These are phyloP conservation scores for Chenopodium formosanum DNA, from an alignment of 148 eudicot genomes.

Conservation along the genomic window DNA sequence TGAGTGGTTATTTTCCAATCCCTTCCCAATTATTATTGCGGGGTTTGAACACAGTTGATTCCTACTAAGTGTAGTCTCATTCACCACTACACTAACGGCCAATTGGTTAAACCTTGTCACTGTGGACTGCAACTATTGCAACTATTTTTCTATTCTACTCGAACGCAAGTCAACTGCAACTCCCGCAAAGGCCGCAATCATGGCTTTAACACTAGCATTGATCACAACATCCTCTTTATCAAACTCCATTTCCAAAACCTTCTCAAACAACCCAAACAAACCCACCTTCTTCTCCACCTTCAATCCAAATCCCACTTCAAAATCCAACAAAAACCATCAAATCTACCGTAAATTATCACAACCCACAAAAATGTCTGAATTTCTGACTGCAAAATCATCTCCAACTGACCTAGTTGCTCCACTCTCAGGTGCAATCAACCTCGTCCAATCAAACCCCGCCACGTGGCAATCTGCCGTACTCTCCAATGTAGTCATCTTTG, in stretches of 20 bases:
- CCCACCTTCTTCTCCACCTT: conserved; percentile 16
- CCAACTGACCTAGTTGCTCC: conserved; percentile 30
- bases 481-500: conserved; percentile 61
- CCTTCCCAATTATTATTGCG: too few relatives aligned
- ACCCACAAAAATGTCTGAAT: conserved; percentile 28
- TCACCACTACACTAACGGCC: too few relatives aligned
- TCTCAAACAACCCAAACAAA: conserved; percentile 6
- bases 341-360: not conserved
- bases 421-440: conserved; percentile 37
- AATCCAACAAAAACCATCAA: not conserved
- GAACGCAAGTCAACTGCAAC: not conserved
- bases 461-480: conserved; percentile 76
- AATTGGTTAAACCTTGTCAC: too few relatives aligned
- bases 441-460: conserved; percentile 55
- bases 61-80: too few relatives aligned
- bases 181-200: not conserved
- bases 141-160: too few relatives aligned
- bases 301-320: conserved; percentile 5
- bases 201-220: conserved; percentile 17
- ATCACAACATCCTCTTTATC: conserved; percentile 1
- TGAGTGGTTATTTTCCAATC: too few relatives aligned
- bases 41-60: too few relatives aligned
- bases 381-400: conserved; percentile 33
- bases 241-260: not conserved
- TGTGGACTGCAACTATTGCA: too few relatives aligned